These are phyloP conservation scores for Skeletonema menzelii DNA, from an alignment of 108 stramenopile species.

Conservation along the genomic window DNA sequence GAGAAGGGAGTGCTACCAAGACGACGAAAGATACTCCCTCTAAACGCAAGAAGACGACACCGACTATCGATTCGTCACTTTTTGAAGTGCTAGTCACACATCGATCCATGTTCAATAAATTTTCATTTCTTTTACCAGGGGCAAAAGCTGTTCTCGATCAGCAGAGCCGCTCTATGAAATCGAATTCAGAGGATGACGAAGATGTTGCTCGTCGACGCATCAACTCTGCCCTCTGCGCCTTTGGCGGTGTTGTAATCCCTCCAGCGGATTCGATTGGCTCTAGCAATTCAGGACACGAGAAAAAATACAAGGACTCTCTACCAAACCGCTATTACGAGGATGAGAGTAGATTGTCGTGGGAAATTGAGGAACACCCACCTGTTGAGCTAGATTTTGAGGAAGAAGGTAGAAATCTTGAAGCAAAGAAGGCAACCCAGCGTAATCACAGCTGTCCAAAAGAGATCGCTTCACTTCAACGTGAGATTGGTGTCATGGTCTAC, in stretches of 20 bases:
- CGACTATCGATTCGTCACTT: constrained; percentile 42
- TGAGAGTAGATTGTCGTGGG: constrained; percentile 85
- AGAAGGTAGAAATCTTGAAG: constrained; percentile 23
- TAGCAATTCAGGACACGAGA: constrained; percentile 7
- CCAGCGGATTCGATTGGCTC: not conserved
- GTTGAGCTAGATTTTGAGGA: constrained; percentile 44
- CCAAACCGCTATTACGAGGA: constrained; percentile 82
- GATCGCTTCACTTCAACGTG: constrained; percentile 64
- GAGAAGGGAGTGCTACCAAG: not conserved
- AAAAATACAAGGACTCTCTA: constrained; percentile 63
- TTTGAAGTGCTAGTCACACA: constrained; percentile 59
- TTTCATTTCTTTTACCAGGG: constrained; percentile 73
- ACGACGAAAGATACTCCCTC: not conserved
- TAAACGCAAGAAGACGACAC: constrained; percentile 3
- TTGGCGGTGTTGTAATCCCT: constrained; percentile 62
- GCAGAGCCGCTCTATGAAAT: not conserved
- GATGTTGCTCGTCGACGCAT: constrained; percentile 64
- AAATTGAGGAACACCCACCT: constrained; percentile 80
- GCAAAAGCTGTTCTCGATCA: constrained; percentile 53
- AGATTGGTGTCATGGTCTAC: constrained; percentile 79
- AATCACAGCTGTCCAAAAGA: constrained; percentile 11
- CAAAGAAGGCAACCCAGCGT: not conserved
- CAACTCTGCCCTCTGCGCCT: constrained; percentile 75
- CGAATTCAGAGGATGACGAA: constrained; percentile 5
- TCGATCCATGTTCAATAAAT: constrained; percentile 42